Percentiles rank a stretch among this genome's conserved stretches.
Evolutionary conservation across 495 filamentous ascomycete species (phyloP).

Genomic region (Penicillium desertorum): DNA sequence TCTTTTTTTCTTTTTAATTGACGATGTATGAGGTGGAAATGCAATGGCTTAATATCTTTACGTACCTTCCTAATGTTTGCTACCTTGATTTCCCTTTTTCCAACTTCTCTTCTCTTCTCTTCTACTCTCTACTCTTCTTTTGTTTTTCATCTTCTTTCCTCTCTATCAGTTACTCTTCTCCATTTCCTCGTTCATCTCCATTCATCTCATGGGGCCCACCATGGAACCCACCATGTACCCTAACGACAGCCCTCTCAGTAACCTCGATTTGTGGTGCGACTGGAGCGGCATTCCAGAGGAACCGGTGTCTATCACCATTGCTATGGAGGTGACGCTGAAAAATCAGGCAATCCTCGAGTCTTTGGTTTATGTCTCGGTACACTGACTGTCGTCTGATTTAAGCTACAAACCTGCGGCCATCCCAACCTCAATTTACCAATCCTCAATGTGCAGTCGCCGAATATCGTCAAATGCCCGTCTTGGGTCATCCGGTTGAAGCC

Average conservation of each 20-base stretch:
- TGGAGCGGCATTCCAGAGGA: slow-evolving; percentile 34
- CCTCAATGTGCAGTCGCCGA: slow-evolving; percentile 4
- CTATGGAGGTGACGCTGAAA: slow-evolving; percentile 32
- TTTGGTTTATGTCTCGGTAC: neutral
- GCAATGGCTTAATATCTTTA: slow-evolving; percentile 8
- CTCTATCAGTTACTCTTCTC: slow-evolving; percentile 6
- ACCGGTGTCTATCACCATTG: slow-evolving; percentile 30
- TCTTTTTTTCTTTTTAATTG: slow-evolving; percentile 11
- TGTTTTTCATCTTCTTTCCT: slow-evolving; percentile 10
- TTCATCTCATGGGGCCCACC: slow-evolving; percentile 1
- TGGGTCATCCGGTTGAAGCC: neutral
- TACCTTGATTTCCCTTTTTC: slow-evolving; percentile 6
- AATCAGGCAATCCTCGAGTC: neutral
- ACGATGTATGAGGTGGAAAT: slow-evolving; percentile 16
- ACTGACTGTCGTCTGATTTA: neutral
- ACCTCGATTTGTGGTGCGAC: slow-evolving; percentile 36
- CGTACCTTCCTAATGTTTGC: slow-evolving; percentile 14
- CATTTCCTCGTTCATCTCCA: slow-evolving; percentile 8
- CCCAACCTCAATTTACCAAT: slow-evolving; percentile 6
- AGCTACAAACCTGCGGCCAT: neutral
- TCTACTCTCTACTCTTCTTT: neutral
- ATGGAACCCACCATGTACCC: neutral
- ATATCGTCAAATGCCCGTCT: neutral
- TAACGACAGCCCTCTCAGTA: slow-evolving; percentile 19
- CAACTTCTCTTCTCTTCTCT: neutral